Base-by-base conservation (phyloP, 768 basidiomycete genomes). In the Pleurotus pulmonarius region DNA sequence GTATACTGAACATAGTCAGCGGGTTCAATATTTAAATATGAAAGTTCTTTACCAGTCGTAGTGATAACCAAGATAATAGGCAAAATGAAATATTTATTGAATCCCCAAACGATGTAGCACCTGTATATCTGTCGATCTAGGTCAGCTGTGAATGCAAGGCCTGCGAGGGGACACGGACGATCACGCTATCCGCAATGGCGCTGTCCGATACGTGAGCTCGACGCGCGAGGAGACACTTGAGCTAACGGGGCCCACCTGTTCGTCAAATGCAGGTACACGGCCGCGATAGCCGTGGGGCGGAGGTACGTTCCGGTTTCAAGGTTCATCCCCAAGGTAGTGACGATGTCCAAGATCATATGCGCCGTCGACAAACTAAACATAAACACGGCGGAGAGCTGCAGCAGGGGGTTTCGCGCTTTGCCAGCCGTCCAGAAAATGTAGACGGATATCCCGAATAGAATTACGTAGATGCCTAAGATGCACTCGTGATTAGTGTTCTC, bases 81-180 rank as follows among this genome's bases (percentile, higher is more conserved):
- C 11, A 52, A 20, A 39, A 52, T 52, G 16, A 52, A 52, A 24
- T 52, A 52, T 20, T 52, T 52, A 15, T 52, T 52, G 38, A 52
- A 52, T 20, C 51, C 51, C 51, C 51, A 52, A 26, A 52, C 51
- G 9, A 52, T 52, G n/a, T 52, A 52, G n/a, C 51, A 52, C 22
- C 51, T 13, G 24, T 52, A 52, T 18, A 52, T 52, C 51, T 52
- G 26, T 2, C 3, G 11, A 13, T 6, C n/a, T 18, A 5, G 38
- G 37, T 40, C 4, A 16, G 29, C 29, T 6, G 1, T 25, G 26
- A 9, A 29, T 5, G 8, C 39, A 15, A 15, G 25, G 5, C 24
- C 9, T 25, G 2, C 20, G 20, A 9, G 18, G 22, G 22, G 3
- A 13, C 16, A 41, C 49, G 38, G 5, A 52, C 39, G 11, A 52